Evolutionary conservation across 768 basidiomycete genomes (phyloP).

Genomic region (Tulasnella sp.): DNA sequence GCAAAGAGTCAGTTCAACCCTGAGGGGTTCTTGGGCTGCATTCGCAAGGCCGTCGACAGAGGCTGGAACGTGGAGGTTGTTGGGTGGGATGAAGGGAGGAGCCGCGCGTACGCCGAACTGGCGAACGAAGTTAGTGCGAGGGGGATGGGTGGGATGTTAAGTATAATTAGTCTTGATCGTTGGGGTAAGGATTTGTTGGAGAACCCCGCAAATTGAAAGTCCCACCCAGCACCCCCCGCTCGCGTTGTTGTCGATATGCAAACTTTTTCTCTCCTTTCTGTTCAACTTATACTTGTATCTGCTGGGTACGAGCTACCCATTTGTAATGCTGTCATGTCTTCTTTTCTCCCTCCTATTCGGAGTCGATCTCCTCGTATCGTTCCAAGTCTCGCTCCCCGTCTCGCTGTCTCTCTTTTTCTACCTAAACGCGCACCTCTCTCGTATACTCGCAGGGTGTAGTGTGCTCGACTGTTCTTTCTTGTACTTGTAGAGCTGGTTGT

Average conservation of each 20-base stretch:
- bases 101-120: slow-evolving; percentile 65
- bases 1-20: slow-evolving; percentile 91
- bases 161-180: slow-evolving; percentile 66
- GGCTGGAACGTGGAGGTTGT: slow-evolving; percentile 97
- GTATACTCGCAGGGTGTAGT: not conserved
- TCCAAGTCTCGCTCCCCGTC: slow-evolving; percentile 14
- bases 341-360: not conserved
- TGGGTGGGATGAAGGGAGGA: slow-evolving; percentile 85
- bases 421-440: not conserved
- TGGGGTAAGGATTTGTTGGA: slow-evolving; percentile 58
- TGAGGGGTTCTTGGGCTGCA: slow-evolving; percentile 89
- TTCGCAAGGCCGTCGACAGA: slow-evolving; percentile 78
- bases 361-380: slow-evolving; percentile 9
- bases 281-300: not conserved
- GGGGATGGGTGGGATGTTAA: slow-evolving; percentile 36
- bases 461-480: not conserved
- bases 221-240: not conserved
- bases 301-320: not conserved
- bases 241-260: not conserved
- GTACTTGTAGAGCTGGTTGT: not conserved
- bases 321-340: not conserved
- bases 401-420: slow-evolving; percentile 8
- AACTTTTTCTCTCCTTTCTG: not conserved
- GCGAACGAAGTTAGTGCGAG: slow-evolving; percentile 58
- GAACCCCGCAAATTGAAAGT: slow-evolving; percentile 6